Evolutionary conservation across 2,329 filamentous ascomycete species (phyloP).

Genomic region (Lecanicillium sp.): DNA sequence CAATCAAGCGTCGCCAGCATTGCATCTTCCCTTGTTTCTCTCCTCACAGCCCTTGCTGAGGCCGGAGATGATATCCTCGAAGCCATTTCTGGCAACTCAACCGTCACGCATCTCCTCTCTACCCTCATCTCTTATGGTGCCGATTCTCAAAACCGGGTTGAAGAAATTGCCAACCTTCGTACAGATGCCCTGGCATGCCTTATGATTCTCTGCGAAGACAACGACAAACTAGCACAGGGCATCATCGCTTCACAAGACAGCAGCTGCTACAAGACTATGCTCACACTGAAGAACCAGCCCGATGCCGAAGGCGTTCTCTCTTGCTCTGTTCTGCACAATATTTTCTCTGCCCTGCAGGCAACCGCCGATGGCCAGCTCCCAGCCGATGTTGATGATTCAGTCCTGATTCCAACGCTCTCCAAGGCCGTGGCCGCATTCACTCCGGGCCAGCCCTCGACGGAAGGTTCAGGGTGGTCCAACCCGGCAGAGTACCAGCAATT

Average conservation of each 20-base stretch:
- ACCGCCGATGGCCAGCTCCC: constrained; percentile 15
- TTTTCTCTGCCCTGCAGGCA: constrained; percentile 38
- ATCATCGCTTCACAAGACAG: constrained; percentile 41
- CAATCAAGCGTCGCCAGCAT: constrained; percentile 46
- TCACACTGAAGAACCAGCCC: constrained; percentile 37
- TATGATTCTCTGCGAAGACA: constrained; percentile 53
- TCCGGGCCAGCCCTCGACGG: constrained; percentile 14
- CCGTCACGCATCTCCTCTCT: constrained; percentile 46
- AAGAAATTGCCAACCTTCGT: constrained; percentile 31
- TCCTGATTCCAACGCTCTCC: constrained; percentile 27
- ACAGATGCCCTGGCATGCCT: constrained; percentile 46
- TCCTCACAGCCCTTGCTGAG: constrained; percentile 47
- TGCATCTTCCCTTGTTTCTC: constrained; percentile 41
- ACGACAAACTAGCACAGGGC: constrained; percentile 40
- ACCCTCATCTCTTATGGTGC: constrained; percentile 34
- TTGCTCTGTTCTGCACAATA: constrained; percentile 54
- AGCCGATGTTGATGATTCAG: constrained; percentile 23
- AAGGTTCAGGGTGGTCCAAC: constrained; percentile 27
- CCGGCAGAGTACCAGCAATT: constrained; percentile 40
- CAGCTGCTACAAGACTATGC: constrained; percentile 40
- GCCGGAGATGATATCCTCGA: constrained; percentile 53
- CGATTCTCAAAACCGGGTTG: constrained; percentile 31
- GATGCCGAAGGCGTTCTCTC: constrained; percentile 45
- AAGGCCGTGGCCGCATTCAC: constrained; percentile 20
- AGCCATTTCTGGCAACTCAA: constrained; percentile 39